Evolutionary conservation across 257 asterid genomes (phyloP).

Genomic region (Linderniella brevidens): DNA sequence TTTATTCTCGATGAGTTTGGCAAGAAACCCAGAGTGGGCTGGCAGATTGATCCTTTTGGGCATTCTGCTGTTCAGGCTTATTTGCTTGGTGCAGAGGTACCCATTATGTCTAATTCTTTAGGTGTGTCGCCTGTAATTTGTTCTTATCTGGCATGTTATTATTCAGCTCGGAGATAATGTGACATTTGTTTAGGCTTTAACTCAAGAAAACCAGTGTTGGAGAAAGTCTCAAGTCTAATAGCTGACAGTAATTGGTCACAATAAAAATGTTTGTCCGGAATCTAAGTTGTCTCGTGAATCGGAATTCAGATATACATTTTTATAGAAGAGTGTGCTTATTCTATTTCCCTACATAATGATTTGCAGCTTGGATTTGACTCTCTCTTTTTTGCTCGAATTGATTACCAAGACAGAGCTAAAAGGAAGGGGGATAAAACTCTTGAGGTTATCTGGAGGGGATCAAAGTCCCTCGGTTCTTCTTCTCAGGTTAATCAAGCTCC

Average conservation of each 20-base stretch:
- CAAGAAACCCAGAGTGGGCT: slow-evolving; percentile 60
- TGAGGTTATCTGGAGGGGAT: slow-evolving; percentile 77
- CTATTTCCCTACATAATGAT: slow-evolving; percentile 11
- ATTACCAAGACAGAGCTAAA: slow-evolving; percentile 71
- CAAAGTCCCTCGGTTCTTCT: slow-evolving; percentile 55
- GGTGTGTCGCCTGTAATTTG: slow-evolving; percentile 1
- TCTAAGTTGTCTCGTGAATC: too few species aligned
- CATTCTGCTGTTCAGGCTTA: slow-evolving; percentile 83
- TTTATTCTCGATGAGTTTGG: slow-evolving; percentile 43
- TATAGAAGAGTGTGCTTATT: slow-evolving; percentile 6
- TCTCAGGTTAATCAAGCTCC: slow-evolving; percentile 38
- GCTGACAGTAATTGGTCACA: too few species aligned
- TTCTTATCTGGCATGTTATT: too few species aligned
- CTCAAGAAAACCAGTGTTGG: too few species aligned
- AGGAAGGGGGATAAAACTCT: slow-evolving; percentile 42
- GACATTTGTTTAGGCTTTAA: too few species aligned
- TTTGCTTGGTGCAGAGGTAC: slow-evolving; percentile 76
- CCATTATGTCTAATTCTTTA: slow-evolving; percentile 2
- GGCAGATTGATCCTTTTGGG: slow-evolving; percentile 90
- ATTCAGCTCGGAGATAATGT: too few species aligned
- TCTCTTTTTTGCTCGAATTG: slow-evolving; percentile 65
- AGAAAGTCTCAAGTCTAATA: too few species aligned
- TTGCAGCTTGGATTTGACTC: slow-evolving; percentile 75
- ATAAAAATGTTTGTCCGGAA: too few species aligned
- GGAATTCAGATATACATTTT: too few species aligned